Percentiles rank a stretch among this genome's conserved stretches.
Conservation (phyloP, 2,329 filamentous ascomycete species). For the Hyphodiscus sp. region DNA sequence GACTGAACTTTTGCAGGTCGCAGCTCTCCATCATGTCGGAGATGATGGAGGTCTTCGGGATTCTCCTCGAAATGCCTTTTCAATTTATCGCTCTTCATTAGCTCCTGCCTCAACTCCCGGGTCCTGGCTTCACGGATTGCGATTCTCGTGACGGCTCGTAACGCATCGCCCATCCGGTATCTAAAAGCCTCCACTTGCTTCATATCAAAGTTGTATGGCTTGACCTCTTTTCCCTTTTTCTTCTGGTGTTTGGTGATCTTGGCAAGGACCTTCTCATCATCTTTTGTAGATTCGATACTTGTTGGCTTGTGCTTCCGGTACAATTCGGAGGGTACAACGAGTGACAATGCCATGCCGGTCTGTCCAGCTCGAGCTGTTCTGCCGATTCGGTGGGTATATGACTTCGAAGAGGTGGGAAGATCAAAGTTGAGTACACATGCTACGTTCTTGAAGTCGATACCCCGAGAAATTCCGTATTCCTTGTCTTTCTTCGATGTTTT, state of each 20-base stretch:
- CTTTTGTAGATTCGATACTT: slow-evolving; percentile 63
- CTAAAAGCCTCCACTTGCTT: slow-evolving; percentile 88
- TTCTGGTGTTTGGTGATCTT: slow-evolving; percentile 75
- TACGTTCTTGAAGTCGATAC: slow-evolving; percentile 95
- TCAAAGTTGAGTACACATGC: slow-evolving; percentile 96
- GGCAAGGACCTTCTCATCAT: slow-evolving; percentile 78
- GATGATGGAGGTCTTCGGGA: slow-evolving; percentile 76
- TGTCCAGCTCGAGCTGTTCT: slow-evolving; percentile 88
- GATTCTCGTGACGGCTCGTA: slow-evolving; percentile 83
- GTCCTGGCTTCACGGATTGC: slow-evolving; percentile 86
- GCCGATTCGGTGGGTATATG: slow-evolving; percentile 95
- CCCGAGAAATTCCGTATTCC: slow-evolving; percentile 92
- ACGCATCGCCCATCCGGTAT: slow-evolving; percentile 88
- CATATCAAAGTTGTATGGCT: slow-evolving; percentile 93
- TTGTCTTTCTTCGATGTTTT: slow-evolving; percentile 62
- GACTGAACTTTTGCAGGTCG: slow-evolving; percentile 77
- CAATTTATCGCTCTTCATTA: slow-evolving; percentile 89
- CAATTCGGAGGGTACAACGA: slow-evolving; percentile 75
- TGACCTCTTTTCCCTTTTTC: slow-evolving; percentile 73
- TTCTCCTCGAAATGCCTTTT: slow-evolving; percentile 97
- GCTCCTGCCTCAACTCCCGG: slow-evolving; percentile 79
- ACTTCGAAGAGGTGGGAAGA: slow-evolving; percentile 78
- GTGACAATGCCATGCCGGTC: slow-evolving; percentile 91
- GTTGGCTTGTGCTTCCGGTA: slow-evolving; percentile 90
- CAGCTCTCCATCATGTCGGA: slow-evolving; percentile 85